A percentile compares a stretch with the other conserved stretches of the same genome.
Evolutionary conservation across 805 yeast genomes (phyloP).

Genomic region (Yamadazyma phyllophila): DNA sequence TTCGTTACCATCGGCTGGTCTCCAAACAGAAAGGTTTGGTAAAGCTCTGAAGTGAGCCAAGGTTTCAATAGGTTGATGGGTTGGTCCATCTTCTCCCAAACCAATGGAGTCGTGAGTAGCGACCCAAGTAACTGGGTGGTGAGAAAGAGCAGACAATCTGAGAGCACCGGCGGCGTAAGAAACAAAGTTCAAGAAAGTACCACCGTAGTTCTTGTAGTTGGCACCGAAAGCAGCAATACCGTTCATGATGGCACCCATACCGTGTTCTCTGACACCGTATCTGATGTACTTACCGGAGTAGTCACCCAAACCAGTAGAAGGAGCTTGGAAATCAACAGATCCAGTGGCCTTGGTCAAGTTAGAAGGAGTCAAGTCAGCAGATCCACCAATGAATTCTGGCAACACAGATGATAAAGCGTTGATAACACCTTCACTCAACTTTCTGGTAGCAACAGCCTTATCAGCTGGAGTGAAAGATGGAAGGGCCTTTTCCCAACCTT

Average conservation of each 20-base stretch:
- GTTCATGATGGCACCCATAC: slow-evolving; percentile 97
- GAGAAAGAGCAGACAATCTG: slow-evolving; percentile 78
- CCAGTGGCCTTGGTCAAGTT: slow-evolving; percentile 86
- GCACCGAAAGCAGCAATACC: slow-evolving; percentile 92
- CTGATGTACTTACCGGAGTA: slow-evolving; percentile 91
- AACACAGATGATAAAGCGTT: slow-evolving; percentile 56
- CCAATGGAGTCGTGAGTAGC: slow-evolving; percentile 90
- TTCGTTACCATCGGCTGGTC: slow-evolving; percentile 93
- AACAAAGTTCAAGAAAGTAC: slow-evolving; percentile 94
- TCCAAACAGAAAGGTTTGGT: slow-evolving; percentile 82
- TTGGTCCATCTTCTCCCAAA: slow-evolving; percentile 90
- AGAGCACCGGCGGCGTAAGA: slow-evolving; percentile 84
- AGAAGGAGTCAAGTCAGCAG: slow-evolving; percentile 96
- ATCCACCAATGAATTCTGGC: slow-evolving; percentile 94
- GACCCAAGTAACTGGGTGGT: slow-evolving; percentile 80
- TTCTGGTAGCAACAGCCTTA: slow-evolving; percentile 87
- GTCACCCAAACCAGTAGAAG: slow-evolving; percentile 73
- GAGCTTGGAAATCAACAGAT: slow-evolving; percentile 91
- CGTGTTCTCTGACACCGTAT: slow-evolving; percentile 98
- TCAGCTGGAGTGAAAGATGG: slow-evolving; percentile 80
- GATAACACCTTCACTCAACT: slow-evolving; percentile 81
- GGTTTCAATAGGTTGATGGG: slow-evolving; percentile 89
- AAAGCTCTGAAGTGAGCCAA: slow-evolving; percentile 80
- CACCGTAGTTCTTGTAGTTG: slow-evolving; percentile 88
- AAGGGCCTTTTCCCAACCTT: slow-evolving; percentile 69